Conservation (phyloP, 164 flowering plant species). For the Houttuynia cordata region DNA sequence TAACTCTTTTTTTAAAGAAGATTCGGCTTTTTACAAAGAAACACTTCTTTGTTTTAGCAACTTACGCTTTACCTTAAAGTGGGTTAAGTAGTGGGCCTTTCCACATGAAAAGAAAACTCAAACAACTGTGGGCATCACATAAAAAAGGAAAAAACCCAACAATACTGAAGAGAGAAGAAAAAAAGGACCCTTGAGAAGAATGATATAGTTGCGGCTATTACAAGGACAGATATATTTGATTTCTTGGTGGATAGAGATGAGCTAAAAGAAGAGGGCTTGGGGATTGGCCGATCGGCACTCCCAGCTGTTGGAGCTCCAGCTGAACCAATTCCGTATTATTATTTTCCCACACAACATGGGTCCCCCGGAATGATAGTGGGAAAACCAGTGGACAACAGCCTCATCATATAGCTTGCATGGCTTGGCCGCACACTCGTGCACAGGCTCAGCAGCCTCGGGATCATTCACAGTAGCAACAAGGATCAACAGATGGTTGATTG, state of each 20-base stretch:
- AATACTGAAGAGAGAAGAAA: conserved; percentile 17
- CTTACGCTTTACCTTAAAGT: too few relatives aligned
- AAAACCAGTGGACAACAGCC: conserved; percentile 9
- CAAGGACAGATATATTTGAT: conserved; percentile 15
- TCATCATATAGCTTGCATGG: conserved; percentile 9
- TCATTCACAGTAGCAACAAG: not conserved
- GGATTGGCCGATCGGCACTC: conserved; percentile 5
- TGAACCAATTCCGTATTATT: conserved; percentile 10
- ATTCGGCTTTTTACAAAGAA: too few relatives aligned
- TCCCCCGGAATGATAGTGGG: conserved; percentile 9
- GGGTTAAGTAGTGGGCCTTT: too few relatives aligned
- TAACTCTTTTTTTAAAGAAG: too few relatives aligned
- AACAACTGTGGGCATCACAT: too few relatives aligned
- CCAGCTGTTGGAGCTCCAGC: conserved; percentile 12
- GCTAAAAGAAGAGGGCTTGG: conserved; percentile 15
- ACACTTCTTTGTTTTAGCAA: too few relatives aligned
- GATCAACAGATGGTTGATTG: conserved; percentile 1
- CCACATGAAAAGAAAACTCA: too few relatives aligned
- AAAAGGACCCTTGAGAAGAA: conserved; percentile 14
- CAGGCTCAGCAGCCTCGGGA: conserved; percentile 2
- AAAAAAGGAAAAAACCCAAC: too few relatives aligned
- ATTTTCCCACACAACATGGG: not conserved
- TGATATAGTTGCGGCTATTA: conserved; percentile 16
- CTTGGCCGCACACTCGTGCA: conserved; percentile 12
- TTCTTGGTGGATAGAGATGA: conserved; percentile 17